phyloP scores from a whole-genome alignment of 495 filamentous ascomycete genomes.

The Hyaloscypha bicolor region DNA sequence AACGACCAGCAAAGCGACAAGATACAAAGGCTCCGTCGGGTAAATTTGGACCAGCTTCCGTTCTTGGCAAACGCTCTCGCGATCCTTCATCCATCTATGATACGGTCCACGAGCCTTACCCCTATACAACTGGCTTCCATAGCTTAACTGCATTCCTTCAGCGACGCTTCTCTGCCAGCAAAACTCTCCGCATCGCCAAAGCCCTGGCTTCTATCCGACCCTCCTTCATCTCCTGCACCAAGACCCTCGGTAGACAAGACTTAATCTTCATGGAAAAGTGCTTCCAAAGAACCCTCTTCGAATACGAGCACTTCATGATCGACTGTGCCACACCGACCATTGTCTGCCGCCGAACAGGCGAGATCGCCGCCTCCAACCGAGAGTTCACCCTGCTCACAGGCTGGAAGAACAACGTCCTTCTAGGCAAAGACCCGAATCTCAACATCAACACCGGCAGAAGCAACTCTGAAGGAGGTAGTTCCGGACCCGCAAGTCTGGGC shows the following conservation, averaged over 20 bases:
- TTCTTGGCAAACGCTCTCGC: conserved; percentile 45
- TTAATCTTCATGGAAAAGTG: conserved; percentile 97
- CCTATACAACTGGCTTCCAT: conserved; percentile 89
- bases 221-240: conserved; percentile 86
- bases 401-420: conserved; percentile 88
- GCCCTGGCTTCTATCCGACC: conserved; percentile 87
- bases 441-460: conserved; percentile 76
- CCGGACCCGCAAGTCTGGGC: conserved; percentile 38
- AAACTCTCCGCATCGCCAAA: conserved; percentile 78
- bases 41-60: conserved; percentile 28
- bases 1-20: conserved; percentile 30
- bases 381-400: conserved; percentile 94
- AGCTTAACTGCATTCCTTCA: conserved; percentile 80
- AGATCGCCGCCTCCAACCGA: conserved; percentile 89
- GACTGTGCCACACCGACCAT: conserved; percentile 86
- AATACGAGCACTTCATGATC: conserved; percentile 90
- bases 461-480: conserved; percentile 35
- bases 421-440: conserved; percentile 85
- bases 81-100: conserved; percentile 88
- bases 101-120: conserved; percentile 84
- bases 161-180: conserved; percentile 69
- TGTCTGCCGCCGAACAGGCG: conserved; percentile 88
- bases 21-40: conserved; percentile 16
- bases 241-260: conserved; percentile 80
- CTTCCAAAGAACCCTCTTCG: conserved; percentile 88